Evolutionary conservation across 345 rosid species (phyloP).

Genomic region (Eucalyptus cloeziana): DNA sequence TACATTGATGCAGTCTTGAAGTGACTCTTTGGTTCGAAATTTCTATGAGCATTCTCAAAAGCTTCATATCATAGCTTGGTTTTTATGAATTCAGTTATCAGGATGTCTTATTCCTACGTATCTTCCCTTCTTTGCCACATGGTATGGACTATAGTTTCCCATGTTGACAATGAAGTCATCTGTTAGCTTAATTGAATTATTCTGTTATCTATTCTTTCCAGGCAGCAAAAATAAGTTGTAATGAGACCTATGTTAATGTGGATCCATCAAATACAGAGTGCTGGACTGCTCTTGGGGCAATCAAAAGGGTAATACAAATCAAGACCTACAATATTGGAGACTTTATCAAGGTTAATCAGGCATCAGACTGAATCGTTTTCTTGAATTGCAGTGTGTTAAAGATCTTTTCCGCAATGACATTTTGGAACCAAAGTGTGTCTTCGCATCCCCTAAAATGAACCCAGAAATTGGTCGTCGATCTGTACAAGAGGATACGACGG

Average conservation of each 20-base stretch:
- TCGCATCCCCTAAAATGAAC: conserved; percentile 4
- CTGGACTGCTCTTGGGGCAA: not conserved
- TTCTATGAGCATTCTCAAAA: not conserved
- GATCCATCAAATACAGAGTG: conserved; percentile 8
- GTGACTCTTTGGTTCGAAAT: not conserved
- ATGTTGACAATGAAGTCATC: not conserved
- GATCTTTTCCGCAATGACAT: conserved; percentile 2
- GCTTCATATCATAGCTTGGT: not conserved
- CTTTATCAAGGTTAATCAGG: not conserved
- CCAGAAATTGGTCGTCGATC: not conserved
- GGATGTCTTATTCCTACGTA: not conserved
- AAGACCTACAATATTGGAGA: not conserved
- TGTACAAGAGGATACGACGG: not conserved
- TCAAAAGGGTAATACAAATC: not conserved
- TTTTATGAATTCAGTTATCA: not conserved
- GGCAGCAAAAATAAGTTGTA: conserved; percentile 14
- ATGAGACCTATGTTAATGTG: conserved; percentile 3
- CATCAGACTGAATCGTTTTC: not conserved
- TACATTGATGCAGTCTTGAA: not conserved
- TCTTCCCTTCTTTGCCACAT: not conserved
- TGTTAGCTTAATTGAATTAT: not conserved
- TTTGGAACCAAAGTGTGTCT: conserved; percentile 16
- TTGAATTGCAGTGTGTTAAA: conserved; percentile 2
- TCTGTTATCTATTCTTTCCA: not conserved
- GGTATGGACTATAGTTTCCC: not conserved